These are phyloP conservation scores for Capsicum chinense DNA, from an alignment of 257 asterid genomes.

Conservation along the genomic window DNA sequence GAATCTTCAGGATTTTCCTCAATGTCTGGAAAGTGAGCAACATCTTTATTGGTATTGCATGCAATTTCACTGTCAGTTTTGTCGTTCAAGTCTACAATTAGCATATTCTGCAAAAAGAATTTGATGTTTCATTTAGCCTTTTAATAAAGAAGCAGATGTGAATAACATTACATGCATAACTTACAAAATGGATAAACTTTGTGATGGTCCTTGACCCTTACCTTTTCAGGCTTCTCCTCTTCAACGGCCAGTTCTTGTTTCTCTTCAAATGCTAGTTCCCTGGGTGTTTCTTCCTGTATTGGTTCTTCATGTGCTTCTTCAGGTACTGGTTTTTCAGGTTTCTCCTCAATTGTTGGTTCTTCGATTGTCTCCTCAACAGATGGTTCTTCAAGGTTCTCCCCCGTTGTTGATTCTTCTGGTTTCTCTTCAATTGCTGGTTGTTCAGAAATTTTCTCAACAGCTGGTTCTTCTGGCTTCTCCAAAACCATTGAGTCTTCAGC, in stretches of 20 bases:
- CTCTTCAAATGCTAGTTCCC: neutral
- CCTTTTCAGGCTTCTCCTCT: neutral
- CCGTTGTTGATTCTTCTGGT: neutral
- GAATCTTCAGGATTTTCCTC: neutral
- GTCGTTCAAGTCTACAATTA: neutral
- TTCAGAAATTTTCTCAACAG: neutral
- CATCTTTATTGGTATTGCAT: constrained; percentile 7
- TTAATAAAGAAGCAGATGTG: neutral
- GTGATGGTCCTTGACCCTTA: neutral
- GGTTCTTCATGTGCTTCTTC: neutral
- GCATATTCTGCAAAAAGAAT: constrained; percentile 1
- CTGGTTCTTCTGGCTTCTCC: constrained; percentile 10
- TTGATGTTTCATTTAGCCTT: neutral
- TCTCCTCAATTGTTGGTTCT: neutral
- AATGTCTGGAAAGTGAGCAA: neutral
- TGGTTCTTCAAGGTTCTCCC: neutral
- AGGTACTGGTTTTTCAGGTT: neutral
- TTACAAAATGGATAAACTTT: neutral
- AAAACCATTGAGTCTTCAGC: neutral
- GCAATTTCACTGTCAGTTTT: neutral
- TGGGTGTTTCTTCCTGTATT: neutral
- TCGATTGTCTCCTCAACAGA: neutral
- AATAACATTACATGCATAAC: neutral
- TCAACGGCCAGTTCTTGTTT: neutral
- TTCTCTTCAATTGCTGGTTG: neutral